Conservation (phyloP, 2,329 filamentous ascomycete genomes). For the Sporothrix globosa region DNA sequence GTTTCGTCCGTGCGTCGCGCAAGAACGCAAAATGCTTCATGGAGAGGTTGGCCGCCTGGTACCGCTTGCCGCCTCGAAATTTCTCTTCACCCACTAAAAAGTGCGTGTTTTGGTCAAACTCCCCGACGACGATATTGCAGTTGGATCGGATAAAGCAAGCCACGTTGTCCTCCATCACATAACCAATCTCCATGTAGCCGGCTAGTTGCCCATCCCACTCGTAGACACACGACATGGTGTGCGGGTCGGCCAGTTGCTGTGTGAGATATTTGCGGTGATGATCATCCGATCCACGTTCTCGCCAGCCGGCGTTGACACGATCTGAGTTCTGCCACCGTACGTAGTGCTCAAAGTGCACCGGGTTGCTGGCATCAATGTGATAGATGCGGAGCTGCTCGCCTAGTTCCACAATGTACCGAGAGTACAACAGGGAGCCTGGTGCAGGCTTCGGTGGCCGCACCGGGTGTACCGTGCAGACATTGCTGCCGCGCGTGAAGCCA, state of each 20-base stretch:
- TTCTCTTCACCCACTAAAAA: constrained; percentile 62
- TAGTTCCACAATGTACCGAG: constrained; percentile 72
- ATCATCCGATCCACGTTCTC: constrained; percentile 74
- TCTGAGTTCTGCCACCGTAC: constrained; percentile 78
- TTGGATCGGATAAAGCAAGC: constrained; percentile 62
- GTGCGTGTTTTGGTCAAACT: constrained; percentile 63
- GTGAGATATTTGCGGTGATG: constrained; percentile 73
- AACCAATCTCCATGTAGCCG: constrained; percentile 81
- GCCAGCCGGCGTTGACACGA: constrained; percentile 78
- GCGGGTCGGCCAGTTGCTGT: constrained; percentile 69
- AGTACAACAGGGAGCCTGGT: constrained; percentile 73
- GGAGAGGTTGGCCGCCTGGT: constrained; percentile 64
- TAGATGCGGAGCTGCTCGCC: constrained; percentile 74
- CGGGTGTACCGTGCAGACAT: constrained; percentile 56
- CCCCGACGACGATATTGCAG: constrained; percentile 46
- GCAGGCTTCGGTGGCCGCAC: constrained; percentile 71
- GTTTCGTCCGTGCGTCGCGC: constrained; percentile 61
- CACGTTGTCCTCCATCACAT: constrained; percentile 60
- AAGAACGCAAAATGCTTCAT: constrained; percentile 66
- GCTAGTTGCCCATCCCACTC: constrained; percentile 72
- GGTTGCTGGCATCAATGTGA: constrained; percentile 64
- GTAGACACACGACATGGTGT: constrained; percentile 70
- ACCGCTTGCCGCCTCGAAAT: constrained; percentile 63
- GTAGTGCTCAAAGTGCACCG: constrained; percentile 66
- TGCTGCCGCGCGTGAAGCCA: constrained; percentile 46